Conservation (phyloP, 441 rosid genomes). For the Gossypium aridum region DNA sequence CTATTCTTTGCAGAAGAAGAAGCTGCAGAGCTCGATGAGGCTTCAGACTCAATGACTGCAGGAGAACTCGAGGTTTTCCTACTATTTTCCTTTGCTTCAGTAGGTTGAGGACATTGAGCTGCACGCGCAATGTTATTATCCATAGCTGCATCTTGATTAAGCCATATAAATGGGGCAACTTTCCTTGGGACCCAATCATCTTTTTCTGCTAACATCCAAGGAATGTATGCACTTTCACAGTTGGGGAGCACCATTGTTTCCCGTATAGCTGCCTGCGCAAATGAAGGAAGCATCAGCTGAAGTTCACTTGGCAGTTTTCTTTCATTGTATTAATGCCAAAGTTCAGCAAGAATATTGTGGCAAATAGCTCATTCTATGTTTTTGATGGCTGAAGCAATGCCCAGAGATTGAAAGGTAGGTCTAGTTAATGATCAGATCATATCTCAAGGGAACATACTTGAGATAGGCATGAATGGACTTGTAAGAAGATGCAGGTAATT, state of each 20-base stretch:
- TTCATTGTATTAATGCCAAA: neutral
- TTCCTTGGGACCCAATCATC: constrained; percentile 78
- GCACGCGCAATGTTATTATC: constrained; percentile 23
- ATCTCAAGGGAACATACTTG: neutral
- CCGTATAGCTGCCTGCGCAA: constrained; percentile 53
- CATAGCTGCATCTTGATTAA: constrained; percentile 52
- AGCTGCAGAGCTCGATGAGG: constrained; percentile 20
- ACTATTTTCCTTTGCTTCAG: constrained; percentile 33
- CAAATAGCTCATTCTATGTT: neutral
- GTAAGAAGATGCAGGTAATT: neutral
- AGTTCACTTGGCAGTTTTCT: constrained; percentile 1
- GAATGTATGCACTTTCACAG: constrained; percentile 64
- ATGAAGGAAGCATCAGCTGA: constrained; percentile 15
- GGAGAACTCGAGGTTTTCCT: constrained; percentile 19
- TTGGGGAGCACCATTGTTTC: constrained; percentile 91
- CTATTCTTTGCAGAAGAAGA: constrained; percentile 22
- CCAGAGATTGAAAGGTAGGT: neutral
- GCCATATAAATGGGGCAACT: constrained; percentile 86
- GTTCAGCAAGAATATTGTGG: constrained; percentile 2
- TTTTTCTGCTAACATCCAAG: constrained; percentile 86
- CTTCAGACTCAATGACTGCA: constrained; percentile 19
- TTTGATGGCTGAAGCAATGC: neutral
- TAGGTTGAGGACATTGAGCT: constrained; percentile 27
- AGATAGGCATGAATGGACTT: neutral
- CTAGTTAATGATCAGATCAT: neutral